Evolutionary conservation across 345 rosid species (phyloP).

Genomic region (Ricinus communis): DNA sequence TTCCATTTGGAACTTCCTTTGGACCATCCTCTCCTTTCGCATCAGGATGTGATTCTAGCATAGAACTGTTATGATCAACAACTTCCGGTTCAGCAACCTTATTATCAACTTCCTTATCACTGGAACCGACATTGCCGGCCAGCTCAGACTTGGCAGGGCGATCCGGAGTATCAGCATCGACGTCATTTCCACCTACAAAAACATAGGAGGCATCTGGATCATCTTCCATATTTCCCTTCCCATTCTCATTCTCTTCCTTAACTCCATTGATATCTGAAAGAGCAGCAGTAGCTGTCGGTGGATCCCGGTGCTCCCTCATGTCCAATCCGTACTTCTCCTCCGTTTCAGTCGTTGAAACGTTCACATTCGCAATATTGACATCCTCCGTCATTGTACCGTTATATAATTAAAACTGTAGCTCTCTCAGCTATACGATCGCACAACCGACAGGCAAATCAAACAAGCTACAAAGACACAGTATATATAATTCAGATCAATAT

Average conservation of each 20-base stretch:
- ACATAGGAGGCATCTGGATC: slow-evolving; percentile 16
- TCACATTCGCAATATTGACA: neutral
- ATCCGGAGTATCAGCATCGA: neutral
- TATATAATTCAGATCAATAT: neutral
- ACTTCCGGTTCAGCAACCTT: neutral
- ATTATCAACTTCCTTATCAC: neutral
- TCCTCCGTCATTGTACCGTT: slow-evolving; percentile 17
- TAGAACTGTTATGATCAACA: neutral
- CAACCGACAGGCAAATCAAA: slow-evolving; percentile 1
- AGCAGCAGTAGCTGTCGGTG: neutral
- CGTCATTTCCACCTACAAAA: neutral
- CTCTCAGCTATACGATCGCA: slow-evolving; percentile 6
- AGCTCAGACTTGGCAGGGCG: slow-evolving; percentile 1
- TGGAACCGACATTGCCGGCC: neutral
- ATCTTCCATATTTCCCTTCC: slow-evolving; percentile 6
- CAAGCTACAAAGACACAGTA: neutral
- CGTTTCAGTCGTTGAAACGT: neutral
- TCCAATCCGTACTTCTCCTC: slow-evolving; percentile 5
- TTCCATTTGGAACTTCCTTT: neutral
- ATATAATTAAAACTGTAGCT: neutral
- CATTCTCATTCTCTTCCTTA: slow-evolving; percentile 4
- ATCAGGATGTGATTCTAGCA: too few relatives aligned
- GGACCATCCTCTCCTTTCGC: neutral
- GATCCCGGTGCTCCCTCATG: neutral
- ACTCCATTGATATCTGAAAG: neutral